A percentile compares a stretch with the other conserved stretches of the same genome.
phyloP scores from a whole-genome alignment of 805 yeast species.

The Priceomyces haplophilus region DNA sequence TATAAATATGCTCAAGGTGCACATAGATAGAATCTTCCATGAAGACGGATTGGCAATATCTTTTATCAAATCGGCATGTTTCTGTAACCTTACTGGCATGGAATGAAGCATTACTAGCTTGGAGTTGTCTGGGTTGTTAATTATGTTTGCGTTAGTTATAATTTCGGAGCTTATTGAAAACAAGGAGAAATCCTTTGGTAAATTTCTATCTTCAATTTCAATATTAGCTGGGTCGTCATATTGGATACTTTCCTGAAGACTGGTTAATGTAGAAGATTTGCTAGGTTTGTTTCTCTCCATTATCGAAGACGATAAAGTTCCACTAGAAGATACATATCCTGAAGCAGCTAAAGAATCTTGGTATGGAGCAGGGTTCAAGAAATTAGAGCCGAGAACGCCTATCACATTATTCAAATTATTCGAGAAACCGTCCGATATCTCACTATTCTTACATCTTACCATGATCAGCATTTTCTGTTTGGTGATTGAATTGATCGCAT shows the following conservation, averaged over 20 bases:
- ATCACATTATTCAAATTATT: constrained; percentile 26
- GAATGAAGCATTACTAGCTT: constrained; percentile 23
- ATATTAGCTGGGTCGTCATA: neutral
- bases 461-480: constrained; percentile 25
- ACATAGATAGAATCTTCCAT: constrained; percentile 44
- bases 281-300: constrained; percentile 32
- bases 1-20: constrained; percentile 25
- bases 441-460: constrained; percentile 32
- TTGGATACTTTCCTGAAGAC: constrained; percentile 8
- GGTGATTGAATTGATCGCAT: constrained; percentile 30
- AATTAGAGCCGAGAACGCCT: constrained; percentile 18
- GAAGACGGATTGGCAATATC: constrained; percentile 35
- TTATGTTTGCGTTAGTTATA: constrained; percentile 16
- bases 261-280: constrained; percentile 24
- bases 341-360: constrained; percentile 6
- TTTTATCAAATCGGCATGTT: constrained; percentile 28
- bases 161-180: constrained; percentile 19
- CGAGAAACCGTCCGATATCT: constrained; percentile 22
- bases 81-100: constrained; percentile 38
- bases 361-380: neutral
- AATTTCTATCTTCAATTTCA: neutral
- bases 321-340: constrained; percentile 18
- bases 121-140: constrained; percentile 24
- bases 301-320: constrained; percentile 35
- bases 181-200: constrained; percentile 15